These are phyloP conservation scores for Barnettozyma californica DNA, from an alignment of 805 yeast species.

Conservation along the genomic window DNA sequence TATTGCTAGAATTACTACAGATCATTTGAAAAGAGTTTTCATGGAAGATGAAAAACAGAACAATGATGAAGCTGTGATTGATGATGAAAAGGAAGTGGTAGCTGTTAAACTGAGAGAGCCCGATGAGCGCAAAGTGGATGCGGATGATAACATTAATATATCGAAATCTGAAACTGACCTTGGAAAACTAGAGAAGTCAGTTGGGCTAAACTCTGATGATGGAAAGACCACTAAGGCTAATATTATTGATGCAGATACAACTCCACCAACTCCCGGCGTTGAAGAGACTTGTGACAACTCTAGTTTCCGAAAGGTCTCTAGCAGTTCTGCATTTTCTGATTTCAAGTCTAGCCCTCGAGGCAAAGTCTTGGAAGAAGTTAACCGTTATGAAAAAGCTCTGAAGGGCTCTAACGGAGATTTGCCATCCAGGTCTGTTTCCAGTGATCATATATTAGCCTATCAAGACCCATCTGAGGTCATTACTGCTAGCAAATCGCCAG, in stretches of 20 bases:
- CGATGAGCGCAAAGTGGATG: neutral
- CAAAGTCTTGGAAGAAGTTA: slow-evolving; percentile 27
- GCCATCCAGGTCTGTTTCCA: neutral
- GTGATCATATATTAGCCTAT: neutral
- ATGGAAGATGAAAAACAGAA: slow-evolving; percentile 40
- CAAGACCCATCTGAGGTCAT: neutral
- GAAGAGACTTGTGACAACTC: neutral
- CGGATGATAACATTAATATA: neutral
- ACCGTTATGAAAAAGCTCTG: slow-evolving; percentile 27
- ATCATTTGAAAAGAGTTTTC: slow-evolving; percentile 74
- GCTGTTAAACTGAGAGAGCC: neutral
- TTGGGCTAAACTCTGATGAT: neutral
- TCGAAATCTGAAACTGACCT: neutral
- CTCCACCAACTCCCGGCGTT: neutral
- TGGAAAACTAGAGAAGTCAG: neutral
- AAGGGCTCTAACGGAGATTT: slow-evolving; percentile 2
- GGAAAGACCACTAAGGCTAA: neutral
- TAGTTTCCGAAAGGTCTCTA: slow-evolving; percentile 4
- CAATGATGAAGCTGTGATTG: slow-evolving; percentile 16
- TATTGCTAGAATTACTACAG: slow-evolving; percentile 83
- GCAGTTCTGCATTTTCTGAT: slow-evolving; percentile 5
- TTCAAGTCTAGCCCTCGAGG: slow-evolving; percentile 19
- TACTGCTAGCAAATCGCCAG: neutral
- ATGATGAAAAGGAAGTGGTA: slow-evolving; percentile 4
- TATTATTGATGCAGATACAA: neutral